Percentiles rank a stretch among this genome's conserved stretches.
Conservation (phyloP, 164 flowering plant genomes). For the Piper longum region DNA sequence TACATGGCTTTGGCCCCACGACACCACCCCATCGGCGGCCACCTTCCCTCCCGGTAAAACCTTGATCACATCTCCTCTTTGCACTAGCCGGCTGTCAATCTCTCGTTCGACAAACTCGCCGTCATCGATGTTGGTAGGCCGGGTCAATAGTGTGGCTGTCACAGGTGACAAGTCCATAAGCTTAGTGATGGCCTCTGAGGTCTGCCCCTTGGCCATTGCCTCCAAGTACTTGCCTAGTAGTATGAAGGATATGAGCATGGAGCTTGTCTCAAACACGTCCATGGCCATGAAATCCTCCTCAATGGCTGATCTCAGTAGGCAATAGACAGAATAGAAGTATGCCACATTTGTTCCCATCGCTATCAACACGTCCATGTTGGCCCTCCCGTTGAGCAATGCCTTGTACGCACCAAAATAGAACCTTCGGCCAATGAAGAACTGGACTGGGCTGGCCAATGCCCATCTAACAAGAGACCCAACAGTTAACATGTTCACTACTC, state of each 20-base stretch:
- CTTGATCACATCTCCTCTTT: conserved; percentile 69
- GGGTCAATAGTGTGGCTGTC: conserved; percentile 42
- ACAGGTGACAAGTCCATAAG: conserved; percentile 78
- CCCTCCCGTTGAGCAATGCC: conserved; percentile 61
- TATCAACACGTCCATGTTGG: conserved; percentile 94
- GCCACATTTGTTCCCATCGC: conserved; percentile 99
- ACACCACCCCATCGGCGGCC: conserved; percentile 82
- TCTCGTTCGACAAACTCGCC: conserved; percentile 59
- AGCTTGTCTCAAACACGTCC: conserved; percentile 91
- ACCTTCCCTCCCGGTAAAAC: conserved; percentile 81
- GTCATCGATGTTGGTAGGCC: conserved; percentile 34
- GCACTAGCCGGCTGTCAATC: conserved; percentile 69
- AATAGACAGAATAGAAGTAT: conserved; percentile 73
- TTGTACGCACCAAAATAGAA: conserved; percentile 80
- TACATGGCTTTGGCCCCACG: conserved; percentile 78
- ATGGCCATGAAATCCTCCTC: conserved; percentile 65
- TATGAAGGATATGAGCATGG: conserved; percentile 89
- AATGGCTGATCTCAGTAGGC: conserved; percentile 42
- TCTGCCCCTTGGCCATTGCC: conserved; percentile 80
- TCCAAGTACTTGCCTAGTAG: conserved; percentile 87
- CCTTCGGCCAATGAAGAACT: conserved; percentile 17
- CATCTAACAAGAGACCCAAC: background rate
- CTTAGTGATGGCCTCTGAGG: conserved; percentile 88
- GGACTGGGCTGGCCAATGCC: background rate
- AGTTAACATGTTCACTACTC: background rate